Percentiles rank a stretch among this genome's conserved stretches.
Evolutionary conservation across 1,284 basidiomycete species (phyloP).

Genomic region (Neotropicomus parvogracilis): DNA sequence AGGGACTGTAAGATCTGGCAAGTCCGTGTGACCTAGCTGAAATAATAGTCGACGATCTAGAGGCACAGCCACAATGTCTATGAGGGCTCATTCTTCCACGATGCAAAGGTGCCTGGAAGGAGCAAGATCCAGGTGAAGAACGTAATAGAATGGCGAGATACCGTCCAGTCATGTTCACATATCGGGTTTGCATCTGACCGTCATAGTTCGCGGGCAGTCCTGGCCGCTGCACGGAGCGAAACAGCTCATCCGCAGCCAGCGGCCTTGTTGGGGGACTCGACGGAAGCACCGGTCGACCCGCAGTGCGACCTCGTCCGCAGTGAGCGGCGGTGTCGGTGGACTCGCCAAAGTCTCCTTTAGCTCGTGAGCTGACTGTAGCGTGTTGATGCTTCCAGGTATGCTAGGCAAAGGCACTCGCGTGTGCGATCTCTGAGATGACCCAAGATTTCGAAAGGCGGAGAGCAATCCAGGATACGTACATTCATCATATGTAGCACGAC

Average conservation of each 20-base stretch:
- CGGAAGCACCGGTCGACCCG: background rate
- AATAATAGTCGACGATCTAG: too few relatives aligned
- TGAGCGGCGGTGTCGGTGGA: background rate
- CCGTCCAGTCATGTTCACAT: conserved; percentile 32
- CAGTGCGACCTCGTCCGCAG: background rate
- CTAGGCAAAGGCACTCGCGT: conserved; percentile 8
- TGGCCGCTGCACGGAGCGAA: conserved; percentile 22
- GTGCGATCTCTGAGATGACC: conserved; percentile 19
- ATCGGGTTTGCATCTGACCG: conserved; percentile 28
- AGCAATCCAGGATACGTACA: conserved; percentile 27
- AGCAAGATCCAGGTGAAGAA: conserved; percentile 56
- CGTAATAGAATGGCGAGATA: conserved; percentile 38
- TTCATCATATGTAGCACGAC: conserved; percentile 14
- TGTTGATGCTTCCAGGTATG: conserved; percentile 1
- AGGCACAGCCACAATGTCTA: too few relatives aligned
- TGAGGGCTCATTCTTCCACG: conserved; percentile 38
- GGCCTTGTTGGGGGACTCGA: background rate
- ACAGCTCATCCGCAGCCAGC: conserved; percentile 18
- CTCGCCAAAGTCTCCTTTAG: conserved; percentile 2
- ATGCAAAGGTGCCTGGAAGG: conserved; percentile 57
- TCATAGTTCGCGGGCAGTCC: conserved; percentile 25
- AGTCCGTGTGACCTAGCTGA: too few relatives aligned
- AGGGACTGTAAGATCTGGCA: too few relatives aligned
- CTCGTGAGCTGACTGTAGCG: background rate
- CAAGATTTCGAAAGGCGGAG: conserved; percentile 14